These are phyloP conservation scores for Helminthosporium solani DNA, from an alignment of 2,329 filamentous ascomycete genomes.

Conservation along the genomic window DNA sequence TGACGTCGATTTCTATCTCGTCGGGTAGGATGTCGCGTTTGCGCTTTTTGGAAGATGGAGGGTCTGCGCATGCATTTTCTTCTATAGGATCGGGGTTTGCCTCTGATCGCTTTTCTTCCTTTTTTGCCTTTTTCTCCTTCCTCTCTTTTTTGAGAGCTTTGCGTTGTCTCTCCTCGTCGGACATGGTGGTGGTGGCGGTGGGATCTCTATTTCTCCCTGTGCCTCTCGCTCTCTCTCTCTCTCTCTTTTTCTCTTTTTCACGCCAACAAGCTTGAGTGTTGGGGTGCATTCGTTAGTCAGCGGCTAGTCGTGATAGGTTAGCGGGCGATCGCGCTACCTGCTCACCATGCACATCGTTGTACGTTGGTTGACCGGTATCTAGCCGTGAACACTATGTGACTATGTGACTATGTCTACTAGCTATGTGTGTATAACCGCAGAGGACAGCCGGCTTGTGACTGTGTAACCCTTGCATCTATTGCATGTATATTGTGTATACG, in stretches of 20 bases:
- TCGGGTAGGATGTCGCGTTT: constrained; percentile 60
- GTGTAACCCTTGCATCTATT: no score
- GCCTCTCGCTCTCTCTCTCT: neutral
- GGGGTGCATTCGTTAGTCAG: neutral
- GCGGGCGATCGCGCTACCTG: no score
- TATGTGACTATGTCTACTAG: no score
- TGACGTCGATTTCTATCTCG: constrained; percentile 83
- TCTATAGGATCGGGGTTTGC: constrained; percentile 18
- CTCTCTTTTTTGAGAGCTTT: constrained; percentile 21
- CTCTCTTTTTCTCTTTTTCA: no score
- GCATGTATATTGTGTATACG: no score
- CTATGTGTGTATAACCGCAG: no score
- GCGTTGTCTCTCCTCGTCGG: neutral
- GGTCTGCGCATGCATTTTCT: neutral
- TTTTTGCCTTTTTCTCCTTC: constrained; percentile 30
- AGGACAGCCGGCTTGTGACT: no score
- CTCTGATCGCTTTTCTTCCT: constrained; percentile 29
- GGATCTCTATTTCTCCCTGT: neutral
- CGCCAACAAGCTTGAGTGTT: neutral
- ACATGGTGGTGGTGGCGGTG: neutral
- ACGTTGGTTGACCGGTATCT: no score
- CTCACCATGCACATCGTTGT: no score
- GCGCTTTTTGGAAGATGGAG: constrained; percentile 45
- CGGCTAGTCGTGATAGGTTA: neutral
- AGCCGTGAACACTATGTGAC: no score